These are phyloP conservation scores for Skeletonema marinoi DNA, from an alignment of 108 stramenopile species.

Conservation along the genomic window DNA sequence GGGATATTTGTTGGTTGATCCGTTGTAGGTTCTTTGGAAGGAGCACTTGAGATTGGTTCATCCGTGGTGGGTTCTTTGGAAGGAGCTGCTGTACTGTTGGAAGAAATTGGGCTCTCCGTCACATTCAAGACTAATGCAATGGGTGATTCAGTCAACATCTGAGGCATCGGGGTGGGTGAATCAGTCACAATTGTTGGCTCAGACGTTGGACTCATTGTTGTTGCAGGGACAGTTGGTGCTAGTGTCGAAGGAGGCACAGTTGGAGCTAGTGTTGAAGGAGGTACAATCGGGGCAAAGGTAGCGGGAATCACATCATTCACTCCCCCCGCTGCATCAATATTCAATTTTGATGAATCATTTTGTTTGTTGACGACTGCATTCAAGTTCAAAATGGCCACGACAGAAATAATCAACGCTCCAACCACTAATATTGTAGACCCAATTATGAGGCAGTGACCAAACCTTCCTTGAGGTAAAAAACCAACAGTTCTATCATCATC, in stretches of 20 bases:
- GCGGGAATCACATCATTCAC: neutral
- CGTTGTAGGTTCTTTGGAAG: neutral
- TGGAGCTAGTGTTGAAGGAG: neutral
- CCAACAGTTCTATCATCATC: neutral
- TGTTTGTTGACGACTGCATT: neutral
- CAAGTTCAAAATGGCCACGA: neutral
- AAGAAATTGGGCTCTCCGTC: no score
- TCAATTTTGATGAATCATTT: neutral
- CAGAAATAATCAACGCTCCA: neutral
- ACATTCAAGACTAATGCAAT: neutral
- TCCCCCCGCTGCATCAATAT: neutral
- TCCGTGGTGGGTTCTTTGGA: neutral
- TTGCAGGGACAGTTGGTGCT: neutral
- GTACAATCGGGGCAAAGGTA: neutral
- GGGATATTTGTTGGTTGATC: neutral
- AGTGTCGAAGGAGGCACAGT: neutral
- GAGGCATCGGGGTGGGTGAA: neutral
- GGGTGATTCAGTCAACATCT: neutral
- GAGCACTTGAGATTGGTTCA: neutral
- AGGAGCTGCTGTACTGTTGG: neutral
- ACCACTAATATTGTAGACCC: neutral
- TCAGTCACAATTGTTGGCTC: neutral
- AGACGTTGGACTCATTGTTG: neutral
- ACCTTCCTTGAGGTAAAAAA: neutral
- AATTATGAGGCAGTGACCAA: neutral